Evolutionary conservation across 345 rosid genomes (phyloP), one percentile per base, ranked within the genome.

Genomic region (Melastoma malabathricum): DNA sequence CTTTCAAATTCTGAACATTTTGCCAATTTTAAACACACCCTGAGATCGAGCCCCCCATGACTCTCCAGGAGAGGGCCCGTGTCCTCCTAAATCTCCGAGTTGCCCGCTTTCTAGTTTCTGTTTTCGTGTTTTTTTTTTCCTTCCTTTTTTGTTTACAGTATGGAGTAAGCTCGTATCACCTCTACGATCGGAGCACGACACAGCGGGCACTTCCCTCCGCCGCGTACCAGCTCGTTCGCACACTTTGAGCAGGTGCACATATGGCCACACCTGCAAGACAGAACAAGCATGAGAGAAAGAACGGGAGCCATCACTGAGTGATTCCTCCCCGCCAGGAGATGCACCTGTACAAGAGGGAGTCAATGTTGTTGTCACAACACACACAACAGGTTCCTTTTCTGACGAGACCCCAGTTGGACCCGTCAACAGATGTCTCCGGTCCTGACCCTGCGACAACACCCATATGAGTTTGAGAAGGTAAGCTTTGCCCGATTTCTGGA

Each of bases 181-280:
- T 93, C 97, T 4, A 79, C 74, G 23, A 93, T 93, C 3, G 94
- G 97, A 25, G 99, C 99, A 58, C 97, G 76, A 66, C 99, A 93
- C 59, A 93, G 63, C 0, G 99, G 97, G 65, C 99, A 93, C 64
- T 87, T 93, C 14, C 95, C 99, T 41, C 94, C 89, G 1, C 83
- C 81, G 14, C 94, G 86, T 39, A 88, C 72, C 64, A 93, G 75
- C 73, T 93, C 94, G 46, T 83, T 85, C 5, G 95, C 97, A 56
- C 97, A 88, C 71, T 85, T 83, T 54, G 90, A 85, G 56, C 97
- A 93, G 47, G 95, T 88, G 67, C 97, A 93, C 99, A 93, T 88
- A 72, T 93, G 99, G 46, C 99, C 99, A 15, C 99, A 93, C 74
- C 97, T 93, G 82, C 66, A 61, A 54, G 7, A 39, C 10, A 16